Evolutionary conservation across 2,329 filamentous ascomycete genomes (phyloP).

Genomic region (Epichloe brachyelytri): DNA sequence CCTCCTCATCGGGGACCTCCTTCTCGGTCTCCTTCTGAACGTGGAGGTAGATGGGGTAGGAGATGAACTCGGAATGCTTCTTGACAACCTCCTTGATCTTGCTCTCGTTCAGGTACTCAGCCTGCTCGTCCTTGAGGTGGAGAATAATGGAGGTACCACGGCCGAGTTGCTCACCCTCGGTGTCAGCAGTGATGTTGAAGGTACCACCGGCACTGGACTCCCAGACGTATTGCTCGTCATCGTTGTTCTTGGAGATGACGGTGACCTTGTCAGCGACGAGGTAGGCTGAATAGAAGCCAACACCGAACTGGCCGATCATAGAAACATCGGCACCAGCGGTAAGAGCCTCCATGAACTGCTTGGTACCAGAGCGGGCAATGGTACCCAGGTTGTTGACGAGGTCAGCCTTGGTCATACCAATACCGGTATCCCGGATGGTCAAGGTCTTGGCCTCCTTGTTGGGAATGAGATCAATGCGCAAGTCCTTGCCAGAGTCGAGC

Average conservation of each 20-base stretch:
- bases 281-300: slow-evolving; percentile 99
- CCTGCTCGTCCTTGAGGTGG: slow-evolving; percentile 98
- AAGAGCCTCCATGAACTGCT: slow-evolving; percentile 99
- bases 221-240: slow-evolving; percentile 99
- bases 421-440: slow-evolving; percentile 95
- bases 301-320: slow-evolving; percentile 99
- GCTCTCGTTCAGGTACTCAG: slow-evolving; percentile 94
- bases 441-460: slow-evolving; percentile 96
- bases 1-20: slow-evolving; percentile 94
- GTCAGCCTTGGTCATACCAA: slow-evolving; percentile 99
- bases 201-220: slow-evolving; percentile 95
- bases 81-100: slow-evolving; percentile 99
- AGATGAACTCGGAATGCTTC: slow-evolving; percentile 99
- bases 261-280: slow-evolving; percentile 94
- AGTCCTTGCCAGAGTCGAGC: slow-evolving; percentile 94
- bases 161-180: slow-evolving; percentile 78
- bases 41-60: slow-evolving; percentile 99
- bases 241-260: slow-evolving; percentile 97
- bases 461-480: slow-evolving; percentile 97
- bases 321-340: slow-evolving; percentile 97
- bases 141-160: slow-evolving; percentile 97
- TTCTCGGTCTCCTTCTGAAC: slow-evolving; percentile 98
- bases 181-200: slow-evolving; percentile 85
- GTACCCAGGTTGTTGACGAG: slow-evolving; percentile 99
- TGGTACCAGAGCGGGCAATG: slow-evolving; percentile 96